Percentiles rank a stretch among this genome's conserved stretches.
Evolutionary conservation across 1,284 basidiomycete species (phyloP).

Genomic region (Puccinia novopanici): DNA sequence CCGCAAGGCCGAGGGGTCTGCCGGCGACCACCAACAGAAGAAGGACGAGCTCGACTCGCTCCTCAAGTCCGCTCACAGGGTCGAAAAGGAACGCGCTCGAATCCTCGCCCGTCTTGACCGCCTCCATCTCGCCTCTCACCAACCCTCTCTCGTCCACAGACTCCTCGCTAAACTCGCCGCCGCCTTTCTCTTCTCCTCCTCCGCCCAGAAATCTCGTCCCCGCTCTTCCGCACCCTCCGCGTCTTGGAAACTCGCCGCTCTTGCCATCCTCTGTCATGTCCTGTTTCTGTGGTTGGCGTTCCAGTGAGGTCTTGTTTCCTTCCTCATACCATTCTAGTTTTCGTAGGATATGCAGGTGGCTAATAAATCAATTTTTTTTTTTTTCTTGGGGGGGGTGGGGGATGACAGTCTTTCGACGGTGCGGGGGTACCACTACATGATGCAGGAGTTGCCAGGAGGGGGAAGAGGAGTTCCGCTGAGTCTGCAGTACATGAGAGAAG

Average conservation of each 20-base stretch:
- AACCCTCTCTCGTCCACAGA: too few relatives aligned
- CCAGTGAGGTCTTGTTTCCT: not conserved
- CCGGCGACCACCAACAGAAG: not conserved
- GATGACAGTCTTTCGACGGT: not conserved
- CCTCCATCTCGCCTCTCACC: not conserved
- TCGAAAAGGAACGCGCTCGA: not conserved
- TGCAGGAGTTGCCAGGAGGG: not conserved
- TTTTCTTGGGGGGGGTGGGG: too few relatives aligned
- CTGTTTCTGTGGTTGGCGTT: not conserved
- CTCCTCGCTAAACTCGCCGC: not conserved
- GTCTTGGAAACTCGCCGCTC: not conserved
- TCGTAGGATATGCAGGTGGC: not conserved
- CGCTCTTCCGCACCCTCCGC: not conserved
- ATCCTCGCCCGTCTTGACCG: not conserved
- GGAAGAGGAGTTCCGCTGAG: not conserved
- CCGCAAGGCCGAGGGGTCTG: not conserved
- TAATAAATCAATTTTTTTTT: not conserved
- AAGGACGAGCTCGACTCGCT: not conserved
- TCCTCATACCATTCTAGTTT: not conserved
- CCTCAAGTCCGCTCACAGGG: not conserved
- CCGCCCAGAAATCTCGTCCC: not conserved
- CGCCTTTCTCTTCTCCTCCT: not conserved
- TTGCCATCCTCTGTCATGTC: not conserved
- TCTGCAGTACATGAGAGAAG: too few relatives aligned
- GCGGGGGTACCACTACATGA: not conserved